Evolutionary conservation across 495 filamentous ascomycete species (phyloP).

Genomic region (Jackrogersella minutella): DNA sequence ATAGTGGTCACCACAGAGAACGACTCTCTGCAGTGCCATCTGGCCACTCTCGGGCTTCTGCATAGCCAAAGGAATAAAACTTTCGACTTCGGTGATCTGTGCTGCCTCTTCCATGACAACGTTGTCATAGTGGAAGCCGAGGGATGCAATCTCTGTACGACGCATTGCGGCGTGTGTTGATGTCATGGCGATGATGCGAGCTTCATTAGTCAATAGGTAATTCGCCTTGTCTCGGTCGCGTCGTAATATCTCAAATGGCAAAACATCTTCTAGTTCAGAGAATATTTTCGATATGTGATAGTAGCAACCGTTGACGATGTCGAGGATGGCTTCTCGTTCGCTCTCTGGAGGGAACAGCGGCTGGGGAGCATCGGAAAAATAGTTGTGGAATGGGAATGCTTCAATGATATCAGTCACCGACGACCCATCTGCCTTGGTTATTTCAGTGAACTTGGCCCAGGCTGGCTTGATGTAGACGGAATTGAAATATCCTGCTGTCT

Average conservation of each 20-base stretch:
- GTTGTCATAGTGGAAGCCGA: constrained; percentile 98
- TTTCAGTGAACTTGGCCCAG: constrained; percentile 85
- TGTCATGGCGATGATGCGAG: constrained; percentile 97
- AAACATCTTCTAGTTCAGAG: constrained; percentile 88
- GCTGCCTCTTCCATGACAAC: constrained; percentile 99
- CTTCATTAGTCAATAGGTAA: constrained; percentile 93
- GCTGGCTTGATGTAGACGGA: constrained; percentile 86
- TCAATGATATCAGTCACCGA: constrained; percentile 67
- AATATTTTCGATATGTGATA: constrained; percentile 92
- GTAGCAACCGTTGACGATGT: constrained; percentile 86
- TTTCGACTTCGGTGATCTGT: constrained; percentile 97
- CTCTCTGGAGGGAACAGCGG: constrained; percentile 76
- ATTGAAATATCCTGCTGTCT: constrained; percentile 97
- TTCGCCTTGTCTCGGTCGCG: constrained; percentile 90
- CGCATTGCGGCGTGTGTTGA: constrained; percentile 99
- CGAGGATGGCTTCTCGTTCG: constrained; percentile 72
- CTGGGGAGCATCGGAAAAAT: constrained; percentile 87
- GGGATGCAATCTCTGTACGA: constrained; percentile 83
- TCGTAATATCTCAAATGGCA: constrained; percentile 93
- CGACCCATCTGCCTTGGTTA: constrained; percentile 57
- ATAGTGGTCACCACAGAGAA: constrained; percentile 93
- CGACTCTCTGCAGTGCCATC: constrained; percentile 81
- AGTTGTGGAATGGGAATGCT: constrained; percentile 89
- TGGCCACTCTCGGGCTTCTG: constrained; percentile 81
- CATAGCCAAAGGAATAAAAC: constrained; percentile 90